Evolutionary conservation across 345 rosid genomes (phyloP), one percentile per base, ranked within the genome.

Genomic region (Euphorbia tirucalli): DNA sequence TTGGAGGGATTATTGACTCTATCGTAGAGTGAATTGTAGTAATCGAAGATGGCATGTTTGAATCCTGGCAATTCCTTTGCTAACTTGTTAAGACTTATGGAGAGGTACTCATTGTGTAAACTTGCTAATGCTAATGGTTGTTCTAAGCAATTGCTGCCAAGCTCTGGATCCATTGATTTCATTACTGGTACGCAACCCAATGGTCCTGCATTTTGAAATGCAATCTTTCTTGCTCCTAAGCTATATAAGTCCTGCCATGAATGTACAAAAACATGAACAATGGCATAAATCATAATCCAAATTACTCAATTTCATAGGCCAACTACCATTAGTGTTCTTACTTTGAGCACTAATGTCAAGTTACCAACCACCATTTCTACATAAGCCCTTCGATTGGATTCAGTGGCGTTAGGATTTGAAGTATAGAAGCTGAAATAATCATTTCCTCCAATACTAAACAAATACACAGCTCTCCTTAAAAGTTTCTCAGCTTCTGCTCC

Each of bases 201-300:
- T 5, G 83, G 82, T 58, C 78, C 79, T 4, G 61, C 81, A 31
- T 69, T 78, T 49, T 71, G 79, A 60, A 74, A 71, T 52, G 65
- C 68, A 56, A 83, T 48, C 52, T 78, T 83, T 70, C 84, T 83
- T 65, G 78, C 84, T 49, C 84, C 79, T 11, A 39, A 16, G 18
- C 28, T 14, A 44, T 80, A 78, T 27, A 80, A 2, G 43, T 67
- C 28, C 83, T 78, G 75, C 54, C 24, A 63, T 37, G 28, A 10
- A 64, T 10, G 10, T 11, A 56, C 60, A 10, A 11, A 24, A 10
- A 50, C 21, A 19, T 50, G 19, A 50, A 50, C 55, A 50, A 50
- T 50, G n/a, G n/a, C n/a, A n/a, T n/a, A n/a, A n/a, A n/a, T n/a
- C n/a, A n/a, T n/a, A n/a, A n/a, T n/a, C n/a, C n/a, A n/a, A n/a